Evolutionary conservation across 2,329 filamentous ascomycete species (phyloP), one percentile per base, ranked within the genome.

Genomic region (Penicillium fuscoglaucum): DNA sequence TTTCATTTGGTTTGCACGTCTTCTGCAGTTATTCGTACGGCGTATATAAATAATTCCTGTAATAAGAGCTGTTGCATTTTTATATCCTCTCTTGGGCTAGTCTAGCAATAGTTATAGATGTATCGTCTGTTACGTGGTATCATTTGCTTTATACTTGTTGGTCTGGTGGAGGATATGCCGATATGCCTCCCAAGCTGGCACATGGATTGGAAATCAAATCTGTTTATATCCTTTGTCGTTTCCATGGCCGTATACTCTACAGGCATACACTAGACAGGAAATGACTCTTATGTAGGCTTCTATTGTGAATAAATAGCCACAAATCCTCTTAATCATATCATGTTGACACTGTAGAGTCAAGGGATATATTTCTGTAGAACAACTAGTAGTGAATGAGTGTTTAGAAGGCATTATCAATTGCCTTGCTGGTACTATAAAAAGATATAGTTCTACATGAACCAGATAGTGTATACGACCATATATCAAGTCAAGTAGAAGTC

Each of bases 1-100:
- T 47, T 50, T 55, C 28, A 52, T 53, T 52, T 56, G 46, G 48
- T 60, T 52, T 40, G 52, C 55, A 28, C 41, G 37, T 47, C 26
- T 55, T 51, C 47, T 49, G 41, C 52, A 31, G 39, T 55, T 56
- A 47, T 57, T 59, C 54, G 62, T 63, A 61, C 33, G 58, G 57
- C 56, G 54, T 57, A 57, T 50, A 61, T 58, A 61, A 35, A 55
- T 53, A 57, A 48, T 44, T 33, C 37, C 37, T 57, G 55, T 57
- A 57, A 54, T 54, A 57, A 33, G 55, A 57, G n/a, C 35, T 48
- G 15, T 48, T 41, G 43, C 50, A 48, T 47, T 43, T 28, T 24
- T 44, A 39, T 24, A 47, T 44, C 26, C 29, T 33, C 17, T 55
- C 6, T 24, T 10, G 15, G 6, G 41, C 17, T 10, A 13, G 8